Base-by-base conservation (phyloP, 2,329 filamentous ascomycete species). In the Seiridium unicorne region DNA sequence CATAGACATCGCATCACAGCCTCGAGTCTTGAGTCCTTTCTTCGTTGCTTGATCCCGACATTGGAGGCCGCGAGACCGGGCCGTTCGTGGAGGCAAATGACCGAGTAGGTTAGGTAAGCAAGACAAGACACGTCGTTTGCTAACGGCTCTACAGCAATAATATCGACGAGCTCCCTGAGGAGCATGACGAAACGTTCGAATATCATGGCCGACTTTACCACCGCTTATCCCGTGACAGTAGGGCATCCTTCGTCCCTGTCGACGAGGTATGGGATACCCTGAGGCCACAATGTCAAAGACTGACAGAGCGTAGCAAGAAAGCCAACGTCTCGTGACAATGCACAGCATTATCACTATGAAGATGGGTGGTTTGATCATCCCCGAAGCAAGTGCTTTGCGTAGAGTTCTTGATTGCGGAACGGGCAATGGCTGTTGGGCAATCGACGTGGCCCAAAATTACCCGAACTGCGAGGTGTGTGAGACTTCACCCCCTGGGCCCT, bases 351-450 rank as follows among this genome's bases (percentile, higher is more conserved):
- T 92, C 64, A 81, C 78, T 62, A 81, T 76, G 64, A 77, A 89
- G 87, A 92, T 64, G 77, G 83, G 61, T 81, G 86, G 64, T n/a
- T 77, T 90, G 34, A 83, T 92, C 67, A 91, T 92, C 62, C 88
- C 89, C n/a, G 87, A 87, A n/a, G 32, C 44, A 54, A 74, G 72
- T 49, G 76, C 79, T 35, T 82, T 84, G 32, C 76, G 77, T 65
- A 83, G 82, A 67, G 81, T 92, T 47, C 79, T 93, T 35, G 90
- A 93, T 60, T 92, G 89, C 66, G 90, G 90, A 0, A 90, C 86
- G 72, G 90, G 90, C 46, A 81, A 86, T n/a, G 89, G 38, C 47
- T 56, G 68, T 53, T 93, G 90, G 90, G 88, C 89, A 31, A 75
- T 84, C 40, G 87, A 89, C 32, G 86, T 90, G 57, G 89, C 89